Base-by-base conservation (phyloP, 148 eudicot genomes). In the Selenicereus undatus region DNA sequence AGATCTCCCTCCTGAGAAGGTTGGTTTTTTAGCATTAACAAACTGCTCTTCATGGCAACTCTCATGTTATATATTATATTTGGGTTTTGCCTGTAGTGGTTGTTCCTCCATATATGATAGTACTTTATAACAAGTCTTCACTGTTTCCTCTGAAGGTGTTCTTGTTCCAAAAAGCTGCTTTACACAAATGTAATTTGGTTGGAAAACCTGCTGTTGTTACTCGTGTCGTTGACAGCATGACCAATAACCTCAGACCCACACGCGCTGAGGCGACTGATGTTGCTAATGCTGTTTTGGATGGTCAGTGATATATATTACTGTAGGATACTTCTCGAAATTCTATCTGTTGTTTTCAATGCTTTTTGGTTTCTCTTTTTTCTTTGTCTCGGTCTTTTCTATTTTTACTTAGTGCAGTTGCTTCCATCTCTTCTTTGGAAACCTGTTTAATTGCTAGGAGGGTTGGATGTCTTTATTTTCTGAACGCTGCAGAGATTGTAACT, bases 231-330 rank as follows among this genome's bases (percentile, higher is more conserved):
- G 98, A 95, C 88, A 95, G 98, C 74, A 95, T 95, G 98, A 95
- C 97, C 76, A 91, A 91, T 84, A 95, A 93, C 84, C 96, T 95
- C 76, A 90, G 98, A 73, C 98, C 98, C 66, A 95, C 98, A 82
- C 97, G 98, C 84, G 98, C 98, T n/a, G 97, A 93, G 88, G 98
- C 97, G 72, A 95, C 98, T 83, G 98, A 95, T 90, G 98, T 95
- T 78, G 98, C 98, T 77, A 95, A 95, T 88, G 98, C 98, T 82
- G 96, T 95, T n/a, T 83, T 95, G 82, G 98, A 95, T 85, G 98
- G 98, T 95, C 42, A 74, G 87, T 79, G 27, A 52, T 18, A 32
- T 39, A 42, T 1, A 8, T 17, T 36, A 52, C 68, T 5, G 4
- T 14, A 18, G 27, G 29, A 78, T 71, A 13, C 73, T 72, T 42